Base-by-base conservation (phyloP, 2,329 filamentous ascomycete species). In the Chaetomiaceae sp. region DNA sequence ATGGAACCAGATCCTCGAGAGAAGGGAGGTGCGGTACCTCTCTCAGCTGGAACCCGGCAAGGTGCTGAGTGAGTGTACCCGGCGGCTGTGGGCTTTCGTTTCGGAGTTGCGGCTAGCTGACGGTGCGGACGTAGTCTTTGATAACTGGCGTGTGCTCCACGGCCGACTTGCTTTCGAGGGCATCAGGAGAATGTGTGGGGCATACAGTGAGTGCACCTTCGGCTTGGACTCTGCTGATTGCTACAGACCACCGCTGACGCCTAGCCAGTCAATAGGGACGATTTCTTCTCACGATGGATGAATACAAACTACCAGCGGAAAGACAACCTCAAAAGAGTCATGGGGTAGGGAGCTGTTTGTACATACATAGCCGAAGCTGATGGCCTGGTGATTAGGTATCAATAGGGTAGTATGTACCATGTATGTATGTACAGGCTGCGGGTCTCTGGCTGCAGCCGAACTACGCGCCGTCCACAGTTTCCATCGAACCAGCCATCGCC, bases 91-190 rank as follows among this genome's bases (percentile, higher is more conserved):
- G 27, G 8, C 57, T 57, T 25, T 43, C 60, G 52, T 40, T 56
- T 30, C 16, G 27, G 21, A 16, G 20, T 18, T n/a, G 30, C 16
- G 37, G 59, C 30, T 5, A 42, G 37, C 43, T 56, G 33, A 60
- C 42, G 14, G 4, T 4, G 16, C 13, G 10, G 10, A n/a, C n/a
- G n/a, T 61, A 88, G 87, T 97, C 42, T 96, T 99, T 68, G 89
- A 99, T 67, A 97, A 99, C 65, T 96, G 92, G 90, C 81, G 94
- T 54, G 87, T 96, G 30, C 73, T 97, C 61, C 94, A 99, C 69
- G 94, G 92, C 1, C 78, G 94, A 62, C 84, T 84, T 47, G 81
- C 81, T 0, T 99, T 97, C 65, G 86, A 84, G 5, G 94, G 94
- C 1, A 83, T 87, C 65, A 78, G 94, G 60, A 84, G 91, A 60